Percentiles rank a stretch among this genome's conserved stretches.
phyloP scores from a whole-genome alignment of 345 rosid genomes.

The Gossypium bickii region DNA sequence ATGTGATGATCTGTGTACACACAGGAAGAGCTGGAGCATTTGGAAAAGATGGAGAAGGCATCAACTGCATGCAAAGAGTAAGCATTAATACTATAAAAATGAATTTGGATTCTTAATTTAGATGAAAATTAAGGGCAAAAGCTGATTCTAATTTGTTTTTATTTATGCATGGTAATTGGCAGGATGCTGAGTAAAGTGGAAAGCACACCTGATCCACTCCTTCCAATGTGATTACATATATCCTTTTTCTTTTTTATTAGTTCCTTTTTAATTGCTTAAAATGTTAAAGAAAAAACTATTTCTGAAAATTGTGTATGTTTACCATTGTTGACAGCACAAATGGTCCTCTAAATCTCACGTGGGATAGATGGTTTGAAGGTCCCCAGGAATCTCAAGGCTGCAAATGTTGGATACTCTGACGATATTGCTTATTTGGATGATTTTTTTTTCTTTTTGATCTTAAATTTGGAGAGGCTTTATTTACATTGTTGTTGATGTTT shows the following conservation, averaged over 20 bases:
- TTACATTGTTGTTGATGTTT: not conserved
- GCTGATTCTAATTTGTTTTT: constrained; percentile 7
- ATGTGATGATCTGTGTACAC: not conserved
- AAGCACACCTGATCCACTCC: constrained; percentile 63
- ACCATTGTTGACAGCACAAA: constrained; percentile 48
- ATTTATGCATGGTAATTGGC: constrained; percentile 14
- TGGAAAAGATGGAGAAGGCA: constrained; percentile 64
- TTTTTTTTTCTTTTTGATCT: not conserved
- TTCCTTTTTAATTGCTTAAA: no score
- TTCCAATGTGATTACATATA: constrained; percentile 45
- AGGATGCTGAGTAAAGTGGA: constrained; percentile 61
- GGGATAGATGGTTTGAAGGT: constrained; percentile 93
- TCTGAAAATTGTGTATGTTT: not conserved
- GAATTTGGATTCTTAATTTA: not conserved
- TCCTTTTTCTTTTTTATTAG: not conserved
- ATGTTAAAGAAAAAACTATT: not conserved
- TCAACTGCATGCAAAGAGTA: constrained; percentile 75
- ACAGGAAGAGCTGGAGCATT: constrained; percentile 77
- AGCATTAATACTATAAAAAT: constrained; percentile 12
- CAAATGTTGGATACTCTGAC: constrained; percentile 66
- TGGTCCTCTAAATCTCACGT: constrained; percentile 55
- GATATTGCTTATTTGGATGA: constrained; percentile 16
- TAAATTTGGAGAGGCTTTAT: constrained; percentile 12
- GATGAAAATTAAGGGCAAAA: not conserved
- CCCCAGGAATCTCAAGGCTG: constrained; percentile 59